Evolutionary conservation across 176 grass and related monocot species (phyloP).

Genomic region (Oryza nivara): DNA sequence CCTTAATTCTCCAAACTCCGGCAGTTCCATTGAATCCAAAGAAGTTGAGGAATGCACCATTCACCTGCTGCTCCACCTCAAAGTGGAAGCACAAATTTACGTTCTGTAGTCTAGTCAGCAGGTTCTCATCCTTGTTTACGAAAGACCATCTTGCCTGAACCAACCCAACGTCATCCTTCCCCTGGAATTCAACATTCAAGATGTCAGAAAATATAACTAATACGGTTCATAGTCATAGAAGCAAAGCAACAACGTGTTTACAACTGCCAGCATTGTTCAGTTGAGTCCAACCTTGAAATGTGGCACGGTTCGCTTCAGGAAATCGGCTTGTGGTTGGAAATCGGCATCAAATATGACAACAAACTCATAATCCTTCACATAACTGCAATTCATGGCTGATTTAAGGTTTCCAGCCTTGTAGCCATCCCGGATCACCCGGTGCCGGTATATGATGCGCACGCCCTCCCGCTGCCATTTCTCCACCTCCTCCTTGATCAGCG

Average conservation of each 20-base stretch:
- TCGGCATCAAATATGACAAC: conserved; percentile 91
- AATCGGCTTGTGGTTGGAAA: conserved; percentile 78
- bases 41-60: conserved; percentile 83
- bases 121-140: conserved; percentile 87
- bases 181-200: conserved; percentile 46
- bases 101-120: conserved; percentile 85
- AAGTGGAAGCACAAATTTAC: conserved; percentile 95
- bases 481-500: conserved; percentile 77
- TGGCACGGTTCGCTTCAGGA: conserved; percentile 74
- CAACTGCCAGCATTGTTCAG: conserved; percentile 13
- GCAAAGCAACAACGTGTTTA: neutral
- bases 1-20: conserved; percentile 87
- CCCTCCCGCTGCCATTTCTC: conserved; percentile 76
- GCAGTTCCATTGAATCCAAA: conserved; percentile 95
- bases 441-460: conserved; percentile 69
- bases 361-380: conserved; percentile 84
- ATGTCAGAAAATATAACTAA: conserved; percentile 29
- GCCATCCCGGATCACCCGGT: conserved; percentile 70
- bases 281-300: conserved; percentile 78
- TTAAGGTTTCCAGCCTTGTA: conserved; percentile 95
- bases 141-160: conserved; percentile 95
- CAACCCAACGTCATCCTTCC: conserved; percentile 75
- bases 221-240: neutral
- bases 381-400: conserved; percentile 87
- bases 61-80: conserved; percentile 97